phyloP scores from a whole-genome alignment of 495 filamentous ascomycete genomes.

The Penicillium subrubescens region DNA sequence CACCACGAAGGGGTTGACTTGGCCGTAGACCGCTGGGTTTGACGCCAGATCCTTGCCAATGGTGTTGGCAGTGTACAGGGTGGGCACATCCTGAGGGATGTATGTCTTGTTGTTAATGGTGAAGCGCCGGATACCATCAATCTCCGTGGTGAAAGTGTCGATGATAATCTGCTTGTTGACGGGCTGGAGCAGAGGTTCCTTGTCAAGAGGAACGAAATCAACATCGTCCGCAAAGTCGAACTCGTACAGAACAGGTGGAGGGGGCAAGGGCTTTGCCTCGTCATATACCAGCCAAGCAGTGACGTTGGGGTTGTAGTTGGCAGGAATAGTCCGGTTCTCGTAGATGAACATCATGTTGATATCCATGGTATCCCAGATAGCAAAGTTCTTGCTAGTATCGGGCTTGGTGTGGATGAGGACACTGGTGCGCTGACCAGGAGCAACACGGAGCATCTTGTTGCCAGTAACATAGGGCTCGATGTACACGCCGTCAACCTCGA shows the following conservation, averaged over 20 bases:
- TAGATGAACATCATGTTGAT: constrained; percentile 57
- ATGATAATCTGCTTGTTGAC: constrained; percentile 38
- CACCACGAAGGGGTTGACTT: constrained; percentile 49
- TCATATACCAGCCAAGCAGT: constrained; percentile 83
- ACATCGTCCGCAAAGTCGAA: constrained; percentile 76
- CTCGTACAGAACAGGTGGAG: constrained; percentile 54
- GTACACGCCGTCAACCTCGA: constrained; percentile 76
- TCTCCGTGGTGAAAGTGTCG: constrained; percentile 55
- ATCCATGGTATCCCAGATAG: constrained; percentile 61
- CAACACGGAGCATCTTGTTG: constrained; percentile 60
- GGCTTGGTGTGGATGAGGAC: constrained; percentile 62
- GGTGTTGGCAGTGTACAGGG: constrained; percentile 65
- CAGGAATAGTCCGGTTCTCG: constrained; percentile 27
- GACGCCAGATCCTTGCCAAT: constrained; percentile 56
- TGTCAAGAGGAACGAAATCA: constrained; percentile 66
- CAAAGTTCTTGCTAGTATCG: constrained; percentile 47
- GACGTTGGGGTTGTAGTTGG: constrained; percentile 65
- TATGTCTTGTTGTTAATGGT: constrained; percentile 51
- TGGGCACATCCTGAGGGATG: constrained; percentile 66
- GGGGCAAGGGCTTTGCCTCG: constrained; percentile 56
- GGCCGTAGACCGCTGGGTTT: constrained; percentile 41
- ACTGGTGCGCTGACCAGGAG: constrained; percentile 71
- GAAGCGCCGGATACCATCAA: constrained; percentile 60
- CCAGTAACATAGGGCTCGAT: constrained; percentile 55
- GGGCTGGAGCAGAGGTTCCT: constrained; percentile 47